Evolutionary conservation across 441 rosid species (phyloP), one percentile per base, ranked within the genome.

Genomic region (Croton laevigatus): DNA sequence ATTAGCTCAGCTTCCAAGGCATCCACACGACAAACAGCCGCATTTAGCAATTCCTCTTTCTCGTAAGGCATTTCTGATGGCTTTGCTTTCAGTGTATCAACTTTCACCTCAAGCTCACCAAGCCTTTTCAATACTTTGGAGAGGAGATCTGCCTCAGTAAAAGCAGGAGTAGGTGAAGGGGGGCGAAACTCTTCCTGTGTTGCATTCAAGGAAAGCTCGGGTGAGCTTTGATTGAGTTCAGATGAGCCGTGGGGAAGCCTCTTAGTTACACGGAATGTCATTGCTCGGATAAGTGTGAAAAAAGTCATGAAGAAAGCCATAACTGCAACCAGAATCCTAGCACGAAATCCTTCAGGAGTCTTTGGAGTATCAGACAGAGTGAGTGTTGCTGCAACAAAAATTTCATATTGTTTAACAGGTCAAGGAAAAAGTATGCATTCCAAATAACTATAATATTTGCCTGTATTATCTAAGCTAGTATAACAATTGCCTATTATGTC

Each of bases 1-100:
- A 93, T 91, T 36, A 96, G 90, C 84, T 96, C 99, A 55, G 98
- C 97, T 85, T 96, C 99, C 51, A 96, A 80, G 59, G 98, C 99
- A 77, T 96, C 97, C 72, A 96, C 98, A 11, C 97, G 94, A 75
- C 96, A 93, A 12, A 91, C 97, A 12, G 98, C 97, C 63, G 97
- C 97, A 81, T 89, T 91, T 65, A 96, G 81, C 76, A 96, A 78
- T 72, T 96, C 99, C 76, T 78, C 99, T 83, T 96, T 96, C 85
- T 93, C 98, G 19, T 68, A 86, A 40, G 98, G 98, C 98, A 96
- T 93, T 83, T 87, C 94, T 58, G 85, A 80, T 40, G 98, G 97
- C 83, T 90, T 96, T 48, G 91, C 79, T 76, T 89, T 89, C 58
- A 96, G 91, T 7, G 89, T 90, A 72, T 75, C 86, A n/a, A 96